phyloP scores from a whole-genome alignment of 2,329 filamentous ascomycete species.

The Colletotrichum sp. region DNA sequence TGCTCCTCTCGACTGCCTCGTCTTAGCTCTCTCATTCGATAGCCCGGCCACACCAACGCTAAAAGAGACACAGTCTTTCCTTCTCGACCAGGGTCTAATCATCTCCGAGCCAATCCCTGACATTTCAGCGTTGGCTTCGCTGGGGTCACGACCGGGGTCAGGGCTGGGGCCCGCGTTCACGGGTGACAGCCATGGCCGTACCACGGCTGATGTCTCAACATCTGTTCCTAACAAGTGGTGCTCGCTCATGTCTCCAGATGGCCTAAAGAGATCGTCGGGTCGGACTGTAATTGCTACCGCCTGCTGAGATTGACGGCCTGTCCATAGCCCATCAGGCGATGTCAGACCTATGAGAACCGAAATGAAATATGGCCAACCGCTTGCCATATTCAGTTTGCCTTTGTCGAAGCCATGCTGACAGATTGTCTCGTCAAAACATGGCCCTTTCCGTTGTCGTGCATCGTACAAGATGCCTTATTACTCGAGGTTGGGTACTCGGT shows the following conservation, averaged over 20 bases:
- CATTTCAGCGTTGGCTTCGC: constrained; percentile 8
- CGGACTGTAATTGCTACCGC: neutral
- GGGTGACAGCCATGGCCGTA: constrained; percentile 4
- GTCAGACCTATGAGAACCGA: neutral
- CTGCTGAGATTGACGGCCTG: neutral
- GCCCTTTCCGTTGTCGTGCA: neutral
- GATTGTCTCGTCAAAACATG: neutral
- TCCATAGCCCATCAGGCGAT: neutral
- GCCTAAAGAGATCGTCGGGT: neutral
- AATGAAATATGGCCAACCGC: neutral
- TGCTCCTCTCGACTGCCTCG: neutral
- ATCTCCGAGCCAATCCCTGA: constrained; percentile 23
- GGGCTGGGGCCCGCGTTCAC: neutral
- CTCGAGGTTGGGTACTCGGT: neutral
- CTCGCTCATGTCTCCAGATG: constrained; percentile 1
- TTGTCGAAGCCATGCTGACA: neutral
- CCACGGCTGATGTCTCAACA: neutral
- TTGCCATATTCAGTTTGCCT: neutral
- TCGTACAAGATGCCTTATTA: neutral
- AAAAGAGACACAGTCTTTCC: neutral
- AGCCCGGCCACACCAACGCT: neutral
- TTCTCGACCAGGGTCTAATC: constrained; percentile 11
- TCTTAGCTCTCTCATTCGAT: neutral
- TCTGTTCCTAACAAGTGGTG: neutral
- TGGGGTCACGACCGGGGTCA: constrained; percentile 6